Base-by-base conservation (phyloP, 2,329 filamentous ascomycete genomes). In the Phyllosticta paracitricarpa region DNA sequence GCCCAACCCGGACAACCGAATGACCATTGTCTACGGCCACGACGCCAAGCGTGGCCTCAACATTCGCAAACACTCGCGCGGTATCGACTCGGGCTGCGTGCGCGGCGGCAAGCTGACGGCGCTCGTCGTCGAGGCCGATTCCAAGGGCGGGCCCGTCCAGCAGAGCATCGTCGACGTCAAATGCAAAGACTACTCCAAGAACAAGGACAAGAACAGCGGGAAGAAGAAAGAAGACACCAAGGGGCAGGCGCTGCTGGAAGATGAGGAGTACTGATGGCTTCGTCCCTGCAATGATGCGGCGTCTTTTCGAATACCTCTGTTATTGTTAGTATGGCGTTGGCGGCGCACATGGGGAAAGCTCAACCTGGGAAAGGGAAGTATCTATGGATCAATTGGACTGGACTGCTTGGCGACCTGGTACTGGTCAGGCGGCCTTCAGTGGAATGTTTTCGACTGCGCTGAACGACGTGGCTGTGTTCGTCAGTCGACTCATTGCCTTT, bases 21-120 rank as follows among this genome's bases (percentile, higher is more conserved):
- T 79, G 51, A 90, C 89, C 0, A 87, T 96, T 51, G 81, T 96
- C 62, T 97, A 96, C 73, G 92, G 92, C 4, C 93, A 97, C 71
- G 90, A 97, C 71, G 84, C 90, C 24, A 86, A 86, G 68, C 76
- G 77, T 2, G 91, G 91, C 0, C 81, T 95, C 26, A 81, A 82
- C 68, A 74, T 88, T 19, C 73, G 83, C 57, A 79, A 82, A 56
- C 95, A 89, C 73, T 89, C 87, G 3, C 89, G 91, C 69, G 94
- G 94, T 0, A 78, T 97, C 55, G 94, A 97, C 73, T 89, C 88
- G 0, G 87, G 86, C 0, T 97, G 94, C 71, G 85, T 90, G 2
- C 83, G 82, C 64, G 92, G 91, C 10, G 86, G 85, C 1, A 79
- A 84, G 64, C 77, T 99, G 65, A 90, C 88, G 0, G 92, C 89